Evolutionary conservation across 768 basidiomycete species (phyloP).

Genomic region (Cyathus striatus): DNA sequence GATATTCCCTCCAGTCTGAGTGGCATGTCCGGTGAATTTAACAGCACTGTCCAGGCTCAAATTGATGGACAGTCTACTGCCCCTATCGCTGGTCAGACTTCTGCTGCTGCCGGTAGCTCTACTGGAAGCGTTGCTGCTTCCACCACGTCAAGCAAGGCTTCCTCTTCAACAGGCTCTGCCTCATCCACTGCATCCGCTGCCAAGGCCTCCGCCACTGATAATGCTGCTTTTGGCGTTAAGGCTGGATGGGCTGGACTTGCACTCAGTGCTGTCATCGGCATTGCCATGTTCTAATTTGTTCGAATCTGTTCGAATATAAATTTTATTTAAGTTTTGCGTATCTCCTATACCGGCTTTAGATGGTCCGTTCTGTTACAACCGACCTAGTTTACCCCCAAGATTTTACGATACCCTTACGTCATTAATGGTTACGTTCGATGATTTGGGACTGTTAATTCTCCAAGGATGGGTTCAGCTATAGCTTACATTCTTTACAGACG

Average conservation of each 20-base stretch:
- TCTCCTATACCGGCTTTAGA: neutral
- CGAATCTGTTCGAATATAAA: neutral
- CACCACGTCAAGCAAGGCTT: constrained; percentile 9
- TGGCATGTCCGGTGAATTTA: constrained; percentile 74
- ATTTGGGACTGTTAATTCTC: constrained; percentile 4
- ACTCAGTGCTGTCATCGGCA: constrained; percentile 28
- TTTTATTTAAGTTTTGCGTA: neutral
- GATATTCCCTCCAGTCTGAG: constrained; percentile 36
- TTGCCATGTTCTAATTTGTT: constrained; percentile 27
- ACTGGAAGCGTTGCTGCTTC: constrained; percentile 11
- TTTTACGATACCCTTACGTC: neutral
- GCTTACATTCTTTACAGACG: constrained; percentile 12
- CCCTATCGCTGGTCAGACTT: constrained; percentile 36
- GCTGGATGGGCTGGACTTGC: constrained; percentile 28
- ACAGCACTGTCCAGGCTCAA: constrained; percentile 43
- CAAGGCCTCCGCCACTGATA: constrained; percentile 9
- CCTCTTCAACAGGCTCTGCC: constrained; percentile 14
- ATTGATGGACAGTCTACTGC: constrained; percentile 60
- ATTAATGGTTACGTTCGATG: constrained; percentile 7
- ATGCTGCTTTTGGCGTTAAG: constrained; percentile 17
- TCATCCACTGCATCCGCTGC: constrained; percentile 3
- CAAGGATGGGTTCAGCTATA: constrained; percentile 9
- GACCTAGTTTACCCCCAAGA: constrained; percentile 6
- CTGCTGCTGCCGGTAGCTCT: constrained; percentile 14
- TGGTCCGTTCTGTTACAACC: constrained; percentile 5